phyloP scores from a whole-genome alignment of 768 basidiomycete genomes.

The Leccinum truebloodii region DNA sequence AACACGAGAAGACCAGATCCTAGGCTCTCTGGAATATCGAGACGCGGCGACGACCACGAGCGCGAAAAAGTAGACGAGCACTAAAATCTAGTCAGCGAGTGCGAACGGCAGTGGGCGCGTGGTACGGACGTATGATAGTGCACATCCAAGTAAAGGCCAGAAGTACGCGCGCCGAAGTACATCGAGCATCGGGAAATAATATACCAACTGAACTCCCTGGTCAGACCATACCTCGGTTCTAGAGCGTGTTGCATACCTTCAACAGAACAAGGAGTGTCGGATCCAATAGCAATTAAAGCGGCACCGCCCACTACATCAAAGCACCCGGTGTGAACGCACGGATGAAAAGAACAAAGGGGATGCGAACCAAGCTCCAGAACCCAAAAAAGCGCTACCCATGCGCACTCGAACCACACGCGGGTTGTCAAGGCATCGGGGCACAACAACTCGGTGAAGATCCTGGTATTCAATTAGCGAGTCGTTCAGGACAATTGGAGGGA shows the following conservation, averaged over 20 bases:
- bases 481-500: background rate
- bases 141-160: constrained; percentile 62
- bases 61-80: constrained; percentile 56
- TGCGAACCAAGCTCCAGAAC: constrained; percentile 59
- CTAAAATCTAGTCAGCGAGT: constrained; percentile 35
- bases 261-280: constrained; percentile 37
- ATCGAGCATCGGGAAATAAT: constrained; percentile 24
- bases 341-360: constrained; percentile 1
- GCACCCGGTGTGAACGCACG: constrained; percentile 6
- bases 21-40: constrained; percentile 43
- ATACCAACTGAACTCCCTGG: background rate
- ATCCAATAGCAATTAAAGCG: constrained; percentile 44
- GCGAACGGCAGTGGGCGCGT: background rate
- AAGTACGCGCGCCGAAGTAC: constrained; percentile 55
- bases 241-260: constrained; percentile 25
- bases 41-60: constrained; percentile 47
- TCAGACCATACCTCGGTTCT: constrained; percentile 4
- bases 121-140: constrained; percentile 39
- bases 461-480: constrained; percentile 22
- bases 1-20: constrained; percentile 53
- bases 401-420: constrained; percentile 72
- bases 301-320: constrained; percentile 49
- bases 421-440: constrained; percentile 51
- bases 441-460: constrained; percentile 60
- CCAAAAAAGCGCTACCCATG: constrained; percentile 61